A percentile compares a stretch with the other conserved stretches of the same genome.
These are phyloP conservation scores for Citrus trifoliata DNA, from an alignment of 345 rosid genomes.

Conservation along the genomic window DNA sequence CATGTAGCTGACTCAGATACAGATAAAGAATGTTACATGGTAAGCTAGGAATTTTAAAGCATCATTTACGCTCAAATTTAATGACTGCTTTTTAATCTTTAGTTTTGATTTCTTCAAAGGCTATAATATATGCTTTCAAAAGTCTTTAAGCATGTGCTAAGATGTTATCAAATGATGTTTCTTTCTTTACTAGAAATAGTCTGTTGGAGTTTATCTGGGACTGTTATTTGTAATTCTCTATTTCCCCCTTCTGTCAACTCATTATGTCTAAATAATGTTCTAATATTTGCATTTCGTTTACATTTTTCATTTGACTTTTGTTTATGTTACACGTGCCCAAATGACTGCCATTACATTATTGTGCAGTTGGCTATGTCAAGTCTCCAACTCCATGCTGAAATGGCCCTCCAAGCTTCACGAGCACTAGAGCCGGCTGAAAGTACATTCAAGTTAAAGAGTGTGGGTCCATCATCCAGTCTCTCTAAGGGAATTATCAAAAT, in stretches of 20 bases:
- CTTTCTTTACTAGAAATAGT: neutral
- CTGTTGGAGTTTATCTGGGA: neutral
- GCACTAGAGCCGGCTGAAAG: constrained; percentile 55
- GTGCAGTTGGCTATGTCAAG: constrained; percentile 85
- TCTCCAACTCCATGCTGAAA: constrained; percentile 83
- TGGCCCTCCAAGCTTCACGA: constrained; percentile 93
- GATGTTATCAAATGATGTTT: neutral
- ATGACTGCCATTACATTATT: neutral
- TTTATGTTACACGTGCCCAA: neutral
- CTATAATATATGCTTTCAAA: neutral
- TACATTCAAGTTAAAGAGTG: constrained; percentile 32
- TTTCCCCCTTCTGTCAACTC: neutral
- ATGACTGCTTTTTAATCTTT: neutral
- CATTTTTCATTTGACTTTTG: neutral
- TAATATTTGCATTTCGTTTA: neutral
- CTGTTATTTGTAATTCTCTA: neutral
- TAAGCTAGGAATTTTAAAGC: constrained; percentile 33
- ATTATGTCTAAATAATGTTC: neutral
- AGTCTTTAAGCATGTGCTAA: neutral
- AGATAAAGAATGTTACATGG: constrained; percentile 82
- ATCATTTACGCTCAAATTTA: neutral
- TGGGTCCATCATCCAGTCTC: constrained; percentile 29
- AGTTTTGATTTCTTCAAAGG: neutral
- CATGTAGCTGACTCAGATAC: constrained; percentile 70
- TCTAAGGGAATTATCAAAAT: constrained; percentile 44